Percentiles rank a stretch among this genome's conserved stretches.
phyloP scores from a whole-genome alignment of 192 early-diverging fungal species.

The Pilaira anomala region DNA sequence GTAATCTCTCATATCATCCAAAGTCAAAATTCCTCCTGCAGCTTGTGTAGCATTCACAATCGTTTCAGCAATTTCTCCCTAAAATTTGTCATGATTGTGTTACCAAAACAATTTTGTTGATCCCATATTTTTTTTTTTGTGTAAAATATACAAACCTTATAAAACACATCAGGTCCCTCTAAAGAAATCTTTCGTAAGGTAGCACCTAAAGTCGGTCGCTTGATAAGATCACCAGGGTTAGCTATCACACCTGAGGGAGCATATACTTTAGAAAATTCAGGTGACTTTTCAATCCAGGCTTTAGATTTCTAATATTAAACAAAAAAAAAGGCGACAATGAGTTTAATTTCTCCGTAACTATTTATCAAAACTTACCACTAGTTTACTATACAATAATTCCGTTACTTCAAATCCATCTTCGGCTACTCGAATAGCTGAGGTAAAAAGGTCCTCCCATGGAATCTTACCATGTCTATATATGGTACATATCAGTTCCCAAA shows the following conservation, averaged over 20 bases:
- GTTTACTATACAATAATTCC: conserved; percentile 30
- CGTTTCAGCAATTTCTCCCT: conserved; percentile 61
- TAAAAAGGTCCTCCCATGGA: conserved; percentile 77
- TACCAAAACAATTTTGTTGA: too few species aligned
- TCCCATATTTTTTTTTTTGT: conserved; percentile 38
- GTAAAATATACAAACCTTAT: conserved; percentile 35
- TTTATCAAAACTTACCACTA: conserved; percentile 23
- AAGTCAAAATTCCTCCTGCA: conserved; percentile 74
- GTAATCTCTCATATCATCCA: conserved; percentile 72
- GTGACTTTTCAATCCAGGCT: conserved; percentile 38
- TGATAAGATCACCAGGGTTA: conserved; percentile 62
- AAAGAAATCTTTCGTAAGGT: conserved; percentile 63
- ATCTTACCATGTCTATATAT: conserved; percentile 67
- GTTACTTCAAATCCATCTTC: conserved; percentile 63
- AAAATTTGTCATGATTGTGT: conserved; percentile 30
- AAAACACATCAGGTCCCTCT: conserved; percentile 57
- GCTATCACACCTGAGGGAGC: conserved; percentile 70
- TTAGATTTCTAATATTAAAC: conserved; percentile 12
- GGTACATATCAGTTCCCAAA: too few species aligned
- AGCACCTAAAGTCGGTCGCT: conserved; percentile 53
- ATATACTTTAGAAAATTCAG: conserved; percentile 55
- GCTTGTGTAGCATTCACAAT: conserved; percentile 62
- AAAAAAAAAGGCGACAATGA: neutral
- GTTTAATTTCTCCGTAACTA: neutral
- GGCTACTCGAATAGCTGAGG: conserved; percentile 70